These are phyloP conservation scores for Fusarium phyllophilum DNA, from an alignment of 2,329 filamentous ascomycete species.

Conservation along the genomic window DNA sequence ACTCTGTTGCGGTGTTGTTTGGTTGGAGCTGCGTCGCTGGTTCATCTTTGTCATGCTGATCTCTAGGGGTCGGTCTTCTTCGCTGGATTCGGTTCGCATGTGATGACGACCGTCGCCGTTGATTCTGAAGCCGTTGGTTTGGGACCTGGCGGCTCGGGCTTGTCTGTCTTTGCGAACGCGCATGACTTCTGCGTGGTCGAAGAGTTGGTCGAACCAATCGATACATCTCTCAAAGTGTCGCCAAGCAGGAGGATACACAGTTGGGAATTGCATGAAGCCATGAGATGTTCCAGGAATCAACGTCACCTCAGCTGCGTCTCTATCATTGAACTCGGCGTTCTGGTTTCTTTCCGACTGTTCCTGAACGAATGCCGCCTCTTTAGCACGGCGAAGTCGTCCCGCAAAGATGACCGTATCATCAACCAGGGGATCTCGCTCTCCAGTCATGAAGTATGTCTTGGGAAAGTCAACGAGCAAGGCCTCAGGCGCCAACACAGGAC, in stretches of 20 bases:
- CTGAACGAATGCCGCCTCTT: conserved; percentile 57
- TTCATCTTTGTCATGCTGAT: conserved; percentile 72
- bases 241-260: conserved; percentile 90
- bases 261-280: conserved; percentile 92
- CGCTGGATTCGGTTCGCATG: conserved; percentile 68
- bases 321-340: conserved; percentile 53
- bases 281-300: conserved; percentile 91
- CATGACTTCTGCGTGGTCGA: conserved; percentile 62
- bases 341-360: conserved; percentile 12
- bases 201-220: conserved; percentile 83
- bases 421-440: conserved; percentile 92
- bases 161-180: conserved; percentile 42
- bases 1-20: conserved; percentile 24
- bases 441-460: conserved; percentile 92
- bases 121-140: conserved; percentile 20
- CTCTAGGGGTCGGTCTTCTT: conserved; percentile 84
- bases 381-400: conserved; percentile 84
- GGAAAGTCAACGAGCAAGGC: conserved; percentile 85
- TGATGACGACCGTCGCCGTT: conserved; percentile 45
- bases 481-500: conserved; percentile 89
- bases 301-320: conserved; percentile 72
- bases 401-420: conserved; percentile 98
- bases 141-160: conserved; percentile 8
- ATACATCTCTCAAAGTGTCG: conserved; percentile 83
- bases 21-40: conserved; percentile 47